These are phyloP conservation scores for Endothia cerciana DNA, from an alignment of 2,329 filamentous ascomycete genomes.

Conservation along the genomic window DNA sequence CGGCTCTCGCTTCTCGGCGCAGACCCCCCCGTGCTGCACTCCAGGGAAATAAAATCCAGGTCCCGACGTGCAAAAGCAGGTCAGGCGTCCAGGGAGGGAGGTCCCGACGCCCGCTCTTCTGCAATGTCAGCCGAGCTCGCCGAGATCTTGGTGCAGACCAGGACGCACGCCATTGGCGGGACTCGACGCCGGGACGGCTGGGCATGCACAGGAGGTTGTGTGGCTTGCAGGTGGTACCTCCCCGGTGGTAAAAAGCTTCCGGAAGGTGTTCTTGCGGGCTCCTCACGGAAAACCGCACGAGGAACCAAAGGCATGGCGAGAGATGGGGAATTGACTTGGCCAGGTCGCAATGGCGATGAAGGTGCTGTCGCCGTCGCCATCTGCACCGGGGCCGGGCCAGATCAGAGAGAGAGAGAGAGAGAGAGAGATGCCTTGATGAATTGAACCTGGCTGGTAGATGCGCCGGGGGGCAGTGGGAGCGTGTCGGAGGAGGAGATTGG, in stretches of 20 bases:
- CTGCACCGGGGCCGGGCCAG: background rate
- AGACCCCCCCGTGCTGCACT: background rate
- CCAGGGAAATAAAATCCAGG: background rate
- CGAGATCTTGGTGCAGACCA: background rate
- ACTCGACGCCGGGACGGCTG: background rate
- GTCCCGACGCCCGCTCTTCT: slow-evolving; percentile 6
- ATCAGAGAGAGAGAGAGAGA: background rate
- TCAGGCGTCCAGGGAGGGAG: too few relatives aligned
- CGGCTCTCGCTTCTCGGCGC: background rate
- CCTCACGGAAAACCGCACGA: background rate
- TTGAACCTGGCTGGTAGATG: background rate
- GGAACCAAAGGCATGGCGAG: background rate
- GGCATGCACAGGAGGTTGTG: background rate
- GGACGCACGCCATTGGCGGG: slow-evolving; percentile 13
- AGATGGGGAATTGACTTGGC: background rate
- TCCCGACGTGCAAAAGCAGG: slow-evolving; percentile 10
- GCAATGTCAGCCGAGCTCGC: slow-evolving; percentile 9
- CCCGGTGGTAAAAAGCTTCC: background rate
- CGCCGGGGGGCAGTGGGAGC: background rate
- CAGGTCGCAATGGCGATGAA: background rate
- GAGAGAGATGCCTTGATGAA: background rate
- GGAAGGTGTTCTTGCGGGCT: slow-evolving; percentile 10
- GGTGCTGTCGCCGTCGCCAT: background rate
- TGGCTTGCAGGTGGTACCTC: slow-evolving; percentile 1
- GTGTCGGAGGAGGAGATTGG: slow-evolving; percentile 6